These are phyloP conservation scores for Rubia peregrina DNA, from an alignment of 305 asterid genomes.

Conservation along the genomic window DNA sequence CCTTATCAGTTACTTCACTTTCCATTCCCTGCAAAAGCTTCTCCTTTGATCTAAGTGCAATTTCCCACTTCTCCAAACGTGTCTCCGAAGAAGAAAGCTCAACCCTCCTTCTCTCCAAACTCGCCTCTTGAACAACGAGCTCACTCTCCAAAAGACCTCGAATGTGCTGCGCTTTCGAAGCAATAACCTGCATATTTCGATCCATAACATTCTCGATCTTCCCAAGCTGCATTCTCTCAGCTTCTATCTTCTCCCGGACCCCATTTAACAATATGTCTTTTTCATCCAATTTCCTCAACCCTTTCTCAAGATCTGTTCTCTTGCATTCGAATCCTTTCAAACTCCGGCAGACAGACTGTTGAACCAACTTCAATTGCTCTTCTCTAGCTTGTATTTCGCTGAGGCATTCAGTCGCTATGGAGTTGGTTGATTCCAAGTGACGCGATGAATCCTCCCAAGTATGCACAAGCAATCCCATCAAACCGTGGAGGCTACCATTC, in stretches of 20 bases:
- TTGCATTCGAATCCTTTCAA: slow-evolving; percentile 16
- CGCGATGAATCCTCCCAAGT: background rate
- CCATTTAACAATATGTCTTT: background rate
- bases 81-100: too few relatives aligned
- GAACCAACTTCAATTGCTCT: slow-evolving; percentile 12
- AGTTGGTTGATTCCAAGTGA: background rate
- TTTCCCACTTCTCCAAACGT: too few relatives aligned
- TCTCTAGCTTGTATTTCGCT: slow-evolving; percentile 15
- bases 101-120: too few relatives aligned
- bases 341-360: slow-evolving; percentile 23
- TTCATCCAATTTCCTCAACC: background rate
- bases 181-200: background rate
- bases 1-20: slow-evolving; percentile 7
- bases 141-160: background rate
- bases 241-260: background rate
- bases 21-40: background rate
- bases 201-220: slow-evolving; percentile 15
- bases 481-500: background rate
- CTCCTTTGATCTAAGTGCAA: background rate
- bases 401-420: background rate
- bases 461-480: background rate
- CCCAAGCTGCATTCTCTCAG: slow-evolving; percentile 11
- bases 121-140: too few relatives aligned
- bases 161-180: background rate
- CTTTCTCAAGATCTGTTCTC: slow-evolving; percentile 14